Conservation (phyloP, 2,329 filamentous ascomycete genomes). For the Neonectria magnoliae region DNA sequence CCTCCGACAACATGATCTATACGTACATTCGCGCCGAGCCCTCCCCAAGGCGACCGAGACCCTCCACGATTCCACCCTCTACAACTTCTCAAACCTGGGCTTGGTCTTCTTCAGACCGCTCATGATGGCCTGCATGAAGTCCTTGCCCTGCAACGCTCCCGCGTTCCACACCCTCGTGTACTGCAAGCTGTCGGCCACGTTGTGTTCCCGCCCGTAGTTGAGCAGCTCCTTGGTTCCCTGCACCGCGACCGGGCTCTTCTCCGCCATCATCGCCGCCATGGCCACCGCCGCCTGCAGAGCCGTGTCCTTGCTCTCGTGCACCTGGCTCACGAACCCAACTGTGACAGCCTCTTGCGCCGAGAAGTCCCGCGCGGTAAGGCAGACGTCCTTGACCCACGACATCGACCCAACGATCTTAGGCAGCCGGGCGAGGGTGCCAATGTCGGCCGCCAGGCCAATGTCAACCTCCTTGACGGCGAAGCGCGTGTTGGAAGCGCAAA, state of each 20-base stretch:
- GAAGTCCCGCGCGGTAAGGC: slow-evolving; percentile 76
- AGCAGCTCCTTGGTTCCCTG: slow-evolving; percentile 88
- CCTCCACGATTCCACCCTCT: slow-evolving; percentile 23
- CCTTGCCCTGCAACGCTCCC: slow-evolving; percentile 81
- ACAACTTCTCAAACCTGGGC: slow-evolving; percentile 88
- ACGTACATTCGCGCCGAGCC: neutral
- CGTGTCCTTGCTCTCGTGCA: slow-evolving; percentile 70
- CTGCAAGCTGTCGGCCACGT: slow-evolving; percentile 78
- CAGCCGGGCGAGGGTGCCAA: slow-evolving; percentile 78
- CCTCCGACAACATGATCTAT: neutral
- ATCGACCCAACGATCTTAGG: slow-evolving; percentile 77
- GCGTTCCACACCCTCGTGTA: slow-evolving; percentile 93
- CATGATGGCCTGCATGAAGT: slow-evolving; percentile 78
- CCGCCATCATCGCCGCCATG: slow-evolving; percentile 72
- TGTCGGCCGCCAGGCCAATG: slow-evolving; percentile 82
- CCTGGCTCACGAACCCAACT: slow-evolving; percentile 76
- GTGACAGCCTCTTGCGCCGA: slow-evolving; percentile 72
- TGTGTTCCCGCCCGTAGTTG: slow-evolving; percentile 82
- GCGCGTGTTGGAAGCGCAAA: slow-evolving; percentile 67
- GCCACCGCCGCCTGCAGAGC: slow-evolving; percentile 71
- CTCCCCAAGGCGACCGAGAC: neutral
- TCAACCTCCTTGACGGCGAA: slow-evolving; percentile 85
- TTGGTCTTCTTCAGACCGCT: slow-evolving; percentile 82
- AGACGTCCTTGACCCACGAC: slow-evolving; percentile 84
- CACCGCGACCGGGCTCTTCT: slow-evolving; percentile 88